Evolutionary conservation across 2,329 filamentous ascomycete species (phyloP).

Genomic region (Bertia moriformis): DNA sequence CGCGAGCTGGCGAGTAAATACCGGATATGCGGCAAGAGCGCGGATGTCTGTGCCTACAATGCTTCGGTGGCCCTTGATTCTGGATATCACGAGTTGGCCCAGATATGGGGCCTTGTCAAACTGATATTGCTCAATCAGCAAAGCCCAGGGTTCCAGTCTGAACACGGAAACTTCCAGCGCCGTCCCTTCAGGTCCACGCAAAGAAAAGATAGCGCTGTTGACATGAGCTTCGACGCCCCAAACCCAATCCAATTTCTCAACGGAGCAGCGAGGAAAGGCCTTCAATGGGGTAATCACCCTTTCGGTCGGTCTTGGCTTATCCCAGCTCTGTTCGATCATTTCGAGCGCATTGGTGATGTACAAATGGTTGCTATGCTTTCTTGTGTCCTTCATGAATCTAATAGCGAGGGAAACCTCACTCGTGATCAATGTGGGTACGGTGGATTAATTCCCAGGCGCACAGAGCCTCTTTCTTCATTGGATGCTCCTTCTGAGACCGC

Average conservation of each 20-base stretch:
- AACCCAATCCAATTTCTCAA: constrained; percentile 2
- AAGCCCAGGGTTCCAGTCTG: not conserved
- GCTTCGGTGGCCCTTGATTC: constrained; percentile 33
- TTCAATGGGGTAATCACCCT: constrained; percentile 40
- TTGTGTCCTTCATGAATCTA: constrained; percentile 33
- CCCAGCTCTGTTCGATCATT: constrained; percentile 40
- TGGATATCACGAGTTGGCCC: constrained; percentile 34
- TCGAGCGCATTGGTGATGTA: constrained; percentile 42
- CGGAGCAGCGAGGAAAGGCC: constrained; percentile 18
- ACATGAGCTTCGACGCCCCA: constrained; percentile 12
- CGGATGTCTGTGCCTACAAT: constrained; percentile 39
- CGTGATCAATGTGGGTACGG: too few relatives aligned
- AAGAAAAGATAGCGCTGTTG: constrained; percentile 13
- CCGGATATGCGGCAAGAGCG: constrained; percentile 33
- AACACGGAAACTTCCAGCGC: not conserved
- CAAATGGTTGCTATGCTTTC: constrained; percentile 55
- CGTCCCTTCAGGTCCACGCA: constrained; percentile 2
- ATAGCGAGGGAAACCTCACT: not conserved
- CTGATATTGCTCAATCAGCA: constrained; percentile 28
- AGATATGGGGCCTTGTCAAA: constrained; percentile 40
- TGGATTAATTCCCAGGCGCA: too few relatives aligned
- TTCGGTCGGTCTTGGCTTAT: constrained; percentile 39
- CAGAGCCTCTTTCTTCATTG: not conserved
- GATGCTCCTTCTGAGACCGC: not conserved
- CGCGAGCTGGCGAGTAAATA: constrained; percentile 36